A percentile compares a stretch with the other conserved stretches of the same genome.
phyloP scores from a whole-genome alignment of 2,329 filamentous ascomycete genomes.

The Parafenestella ontariensis region DNA sequence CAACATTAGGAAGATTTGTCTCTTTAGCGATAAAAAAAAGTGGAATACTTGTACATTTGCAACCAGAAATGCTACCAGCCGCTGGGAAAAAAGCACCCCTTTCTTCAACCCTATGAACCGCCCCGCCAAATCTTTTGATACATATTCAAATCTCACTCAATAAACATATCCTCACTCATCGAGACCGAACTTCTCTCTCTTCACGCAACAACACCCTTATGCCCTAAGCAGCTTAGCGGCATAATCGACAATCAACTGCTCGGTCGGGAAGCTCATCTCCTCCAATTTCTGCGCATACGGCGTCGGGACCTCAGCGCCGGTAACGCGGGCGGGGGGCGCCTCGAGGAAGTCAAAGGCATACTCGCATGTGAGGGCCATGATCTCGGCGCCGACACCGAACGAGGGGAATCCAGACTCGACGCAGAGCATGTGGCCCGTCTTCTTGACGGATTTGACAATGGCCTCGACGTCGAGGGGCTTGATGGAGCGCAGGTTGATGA shows the following conservation, averaged over 20 bases:
- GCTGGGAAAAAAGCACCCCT: slow-evolving; percentile 13
- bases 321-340: slow-evolving; percentile 90
- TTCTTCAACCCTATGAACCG: slow-evolving; percentile 3
- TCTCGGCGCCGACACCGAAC: slow-evolving; percentile 91
- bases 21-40: too few relatives aligned
- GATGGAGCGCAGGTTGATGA: slow-evolving; percentile 96
- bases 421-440: slow-evolving; percentile 88
- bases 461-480: slow-evolving; percentile 96
- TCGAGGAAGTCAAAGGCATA: slow-evolving; percentile 98
- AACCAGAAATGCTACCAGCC: slow-evolving; percentile 21
- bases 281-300: slow-evolving; percentile 93
- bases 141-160: slow-evolving; percentile 10
- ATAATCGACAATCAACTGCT: slow-evolving; percentile 85
- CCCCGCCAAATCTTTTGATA: slow-evolving; percentile 34
- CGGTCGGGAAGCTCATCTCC: slow-evolving; percentile 93
- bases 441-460: slow-evolving; percentile 98
- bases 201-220: slow-evolving; percentile 52
- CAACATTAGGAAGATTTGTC: too few relatives aligned
- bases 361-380: slow-evolving; percentile 94
- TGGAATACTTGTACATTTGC: slow-evolving; percentile 32
- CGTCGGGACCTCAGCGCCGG: slow-evolving; percentile 95
- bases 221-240: slow-evolving; percentile 87
- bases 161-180: neutral
- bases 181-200: neutral
- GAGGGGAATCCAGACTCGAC: slow-evolving; percentile 97